phyloP scores from a whole-genome alignment of 2,329 filamentous ascomycete species.

The Aaosphaeria pasadenensis region DNA sequence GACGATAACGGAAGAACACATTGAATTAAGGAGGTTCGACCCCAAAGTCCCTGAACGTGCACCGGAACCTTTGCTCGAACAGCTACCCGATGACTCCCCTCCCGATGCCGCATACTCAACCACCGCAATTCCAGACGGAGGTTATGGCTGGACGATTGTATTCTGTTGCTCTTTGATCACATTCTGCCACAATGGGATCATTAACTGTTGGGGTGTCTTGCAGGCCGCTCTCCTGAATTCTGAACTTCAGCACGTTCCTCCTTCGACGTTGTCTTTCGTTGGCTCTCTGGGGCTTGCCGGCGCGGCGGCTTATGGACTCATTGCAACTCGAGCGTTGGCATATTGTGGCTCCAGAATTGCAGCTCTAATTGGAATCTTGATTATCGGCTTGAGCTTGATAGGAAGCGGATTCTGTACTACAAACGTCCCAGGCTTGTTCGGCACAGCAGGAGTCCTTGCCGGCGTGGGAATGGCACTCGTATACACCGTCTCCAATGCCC shows the following conservation, averaged over 20 bases:
- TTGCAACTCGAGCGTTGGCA: constrained; percentile 52
- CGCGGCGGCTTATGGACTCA: constrained; percentile 51
- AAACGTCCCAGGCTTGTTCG: constrained; percentile 49
- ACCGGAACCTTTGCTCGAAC: not conserved
- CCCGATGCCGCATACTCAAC: constrained; percentile 14
- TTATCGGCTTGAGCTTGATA: constrained; percentile 51
- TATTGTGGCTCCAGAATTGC: constrained; percentile 48
- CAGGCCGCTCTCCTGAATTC: constrained; percentile 55
- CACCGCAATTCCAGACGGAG: constrained; percentile 48
- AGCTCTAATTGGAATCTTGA: constrained; percentile 48
- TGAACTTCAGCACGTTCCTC: constrained; percentile 40
- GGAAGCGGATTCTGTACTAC: constrained; percentile 46
- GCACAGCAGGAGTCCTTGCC: constrained; percentile 47
- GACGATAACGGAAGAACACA: not conserved
- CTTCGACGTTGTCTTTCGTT: constrained; percentile 58
- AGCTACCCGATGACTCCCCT: not conserved
- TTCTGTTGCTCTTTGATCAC: constrained; percentile 49
- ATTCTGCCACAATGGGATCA: constrained; percentile 53
- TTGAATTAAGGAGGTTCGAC: not conserved
- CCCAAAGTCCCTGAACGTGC: not conserved
- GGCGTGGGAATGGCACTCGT: constrained; percentile 41
- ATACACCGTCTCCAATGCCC: constrained; percentile 19
- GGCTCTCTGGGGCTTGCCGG: constrained; percentile 53
- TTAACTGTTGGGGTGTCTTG: constrained; percentile 60
- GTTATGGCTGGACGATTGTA: constrained; percentile 58